Evolutionary conservation across 306 rosid species (phyloP), one percentile per base, ranked within the genome.

Genomic region (Urtica urens): DNA sequence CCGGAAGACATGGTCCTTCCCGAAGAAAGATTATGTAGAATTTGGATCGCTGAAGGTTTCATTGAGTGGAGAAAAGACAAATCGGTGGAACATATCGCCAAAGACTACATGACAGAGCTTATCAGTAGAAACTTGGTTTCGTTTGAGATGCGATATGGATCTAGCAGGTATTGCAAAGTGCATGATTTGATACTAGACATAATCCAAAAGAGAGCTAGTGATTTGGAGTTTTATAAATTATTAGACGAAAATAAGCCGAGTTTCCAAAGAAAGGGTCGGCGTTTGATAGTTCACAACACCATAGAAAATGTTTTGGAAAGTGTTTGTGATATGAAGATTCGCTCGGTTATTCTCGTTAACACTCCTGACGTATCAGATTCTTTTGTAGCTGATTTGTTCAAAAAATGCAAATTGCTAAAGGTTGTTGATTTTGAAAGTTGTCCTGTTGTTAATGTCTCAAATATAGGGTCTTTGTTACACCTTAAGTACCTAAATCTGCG

Each of bases 21-120:
- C 6, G 43, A 51, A 11, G 2, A 15, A 2, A 1, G 4, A 7
- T 28, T 37, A 27, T 10, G 4, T 15, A n/a, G 23, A 2, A 17
- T 48, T 12, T 59, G 65, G 65, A 31, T 48, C 27, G 57, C 21
- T n/a, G 65, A 59, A 31, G 38, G 65, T 37, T 26, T 59, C 27
- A 31, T 48, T 20, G 24, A 59, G 26, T 23, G 7, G 19, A 49
- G 1, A 9, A 28, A 15, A 49, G 14, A 7, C 54, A 49, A 49
- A n/a, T 15, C 54, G 2, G 27, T 49, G 12, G 53, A 47, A 24
- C 34, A 47, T 6, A 37, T 47, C 16, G 53, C 53, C 2, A 12
- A 25, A 27, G 54, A 17, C 1, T 49, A 49, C 17, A 15, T 30
- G 20, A 29, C 27, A 27, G 54, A 49, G 38, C 54, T 49, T n/a